Base-by-base conservation (phyloP, 78 protist genomes). In the Dictyostelium intermedium region DNA sequence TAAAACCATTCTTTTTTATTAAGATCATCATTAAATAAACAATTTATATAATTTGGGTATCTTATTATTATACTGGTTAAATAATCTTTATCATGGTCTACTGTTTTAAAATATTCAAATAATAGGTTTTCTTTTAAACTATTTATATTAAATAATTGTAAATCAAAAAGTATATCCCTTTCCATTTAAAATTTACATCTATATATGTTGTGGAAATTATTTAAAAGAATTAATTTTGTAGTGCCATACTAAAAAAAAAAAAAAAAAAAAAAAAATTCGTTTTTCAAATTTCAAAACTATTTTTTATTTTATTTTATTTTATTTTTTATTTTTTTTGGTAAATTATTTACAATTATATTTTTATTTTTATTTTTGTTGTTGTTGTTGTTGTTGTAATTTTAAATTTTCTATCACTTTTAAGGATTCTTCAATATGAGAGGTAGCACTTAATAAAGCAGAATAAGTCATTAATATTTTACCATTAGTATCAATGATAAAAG, bases 401-500 rank as follows among this genome's bases (percentile, higher is more conserved):
- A 91, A 50, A 34, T 13, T 80, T 34, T 91, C 39, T 10, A 91
- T 82, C 18, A 87, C 91, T 37, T 73, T 77, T 13, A 91, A 73
- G 3, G 95, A n/a, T 25, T 81, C 95, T 3, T 39, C 23, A 20
- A 91, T 83, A 20, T 91, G 95, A 27, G 69, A 27, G 3, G 87
- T 13, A 4, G 95, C 95, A n/a, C 32, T 60, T n/a, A 91, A 61
- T 16, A 73, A 73, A 30, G 73, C 43, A 0, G 45, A 63, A 50
- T 73, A 82, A 11, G 23, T 27, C 30, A 30, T 37, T 23, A 72
- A 66, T 37, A 91, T 83, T 53, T 83, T 77, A 8, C 81, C 43
- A 25, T 69, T 6, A 37, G 80, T 74, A 47, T 91, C 95, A 81
- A 91, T 91, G 80, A 91, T 83, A 35, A 82, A 91, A 1, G 95